Percentiles rank a stretch among this genome's conserved stretches.
Conservation (phyloP, 2,329 filamentous ascomycete species). For the Coniella vitis region DNA sequence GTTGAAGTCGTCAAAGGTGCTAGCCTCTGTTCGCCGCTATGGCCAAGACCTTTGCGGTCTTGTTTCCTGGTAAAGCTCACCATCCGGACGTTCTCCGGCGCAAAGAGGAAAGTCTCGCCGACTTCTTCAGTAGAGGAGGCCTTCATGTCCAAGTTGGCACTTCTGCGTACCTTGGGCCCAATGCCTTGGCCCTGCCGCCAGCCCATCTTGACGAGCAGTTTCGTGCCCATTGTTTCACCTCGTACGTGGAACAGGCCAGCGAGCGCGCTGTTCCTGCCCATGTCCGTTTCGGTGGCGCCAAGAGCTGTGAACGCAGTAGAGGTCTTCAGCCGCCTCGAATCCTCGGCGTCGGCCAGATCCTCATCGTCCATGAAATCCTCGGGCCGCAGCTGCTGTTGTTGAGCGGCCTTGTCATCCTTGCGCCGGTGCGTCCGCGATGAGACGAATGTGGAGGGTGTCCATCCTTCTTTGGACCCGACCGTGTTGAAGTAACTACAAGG, state of each 20-base stretch:
- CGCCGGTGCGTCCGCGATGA: constrained; percentile 77
- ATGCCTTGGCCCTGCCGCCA: constrained; percentile 94
- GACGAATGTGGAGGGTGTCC: constrained; percentile 86
- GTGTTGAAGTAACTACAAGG: constrained; percentile 92
- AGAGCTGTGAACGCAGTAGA: constrained; percentile 68
- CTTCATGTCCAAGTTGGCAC: constrained; percentile 58
- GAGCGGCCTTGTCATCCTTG: constrained; percentile 51
- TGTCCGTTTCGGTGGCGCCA: constrained; percentile 57
- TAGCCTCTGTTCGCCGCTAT: constrained; percentile 51
- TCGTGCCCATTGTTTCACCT: constrained; percentile 81
- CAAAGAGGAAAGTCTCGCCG: constrained; percentile 64
- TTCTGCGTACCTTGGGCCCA: constrained; percentile 74
- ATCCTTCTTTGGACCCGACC: constrained; percentile 96
- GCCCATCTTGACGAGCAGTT: constrained; percentile 83
- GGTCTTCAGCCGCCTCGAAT: constrained; percentile 68
- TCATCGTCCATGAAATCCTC: constrained; percentile 99
- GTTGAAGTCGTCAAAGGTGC: constrained; percentile 26
- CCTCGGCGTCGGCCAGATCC: constrained; percentile 79
- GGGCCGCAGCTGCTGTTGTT: constrained; percentile 48
- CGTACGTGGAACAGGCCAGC: constrained; percentile 65
- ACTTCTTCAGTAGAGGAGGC: constrained; percentile 27
- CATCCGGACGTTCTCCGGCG: constrained; percentile 71
- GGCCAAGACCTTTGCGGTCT: constrained; percentile 66
- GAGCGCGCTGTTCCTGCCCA: constrained; percentile 43
- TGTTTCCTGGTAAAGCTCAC: constrained; percentile 59